These are phyloP conservation scores for Pelagomonas calceolata DNA, from an alignment of 108 stramenopile genomes.

Conservation along the genomic window DNA sequence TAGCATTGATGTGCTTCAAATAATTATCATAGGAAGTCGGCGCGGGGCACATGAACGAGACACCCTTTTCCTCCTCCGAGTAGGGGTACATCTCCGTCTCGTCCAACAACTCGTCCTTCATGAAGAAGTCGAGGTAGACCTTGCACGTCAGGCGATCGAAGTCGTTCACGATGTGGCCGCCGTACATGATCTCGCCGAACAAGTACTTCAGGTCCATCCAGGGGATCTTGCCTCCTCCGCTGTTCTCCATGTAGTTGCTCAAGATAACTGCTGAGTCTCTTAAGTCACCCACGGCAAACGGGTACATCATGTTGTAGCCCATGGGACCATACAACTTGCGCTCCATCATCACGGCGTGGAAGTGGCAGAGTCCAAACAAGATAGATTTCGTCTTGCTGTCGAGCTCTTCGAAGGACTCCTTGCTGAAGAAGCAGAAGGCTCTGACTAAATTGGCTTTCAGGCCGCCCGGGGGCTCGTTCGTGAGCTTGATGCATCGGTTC, in stretches of 20 bases:
- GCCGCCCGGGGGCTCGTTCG: conserved; percentile 81
- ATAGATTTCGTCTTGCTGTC: conserved; percentile 76
- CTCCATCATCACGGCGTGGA: conserved; percentile 83
- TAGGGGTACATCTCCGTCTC: conserved; percentile 82
- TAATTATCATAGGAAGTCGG: conserved; percentile 80
- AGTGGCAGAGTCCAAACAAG: conserved; percentile 78
- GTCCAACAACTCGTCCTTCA: conserved; percentile 81
- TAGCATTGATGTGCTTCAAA: conserved; percentile 69
- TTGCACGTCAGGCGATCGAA: conserved; percentile 77
- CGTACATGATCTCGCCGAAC: conserved; percentile 88
- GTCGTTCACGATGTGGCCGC: conserved; percentile 87
- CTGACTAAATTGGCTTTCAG: conserved; percentile 82
- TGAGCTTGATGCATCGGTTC: conserved; percentile 80
- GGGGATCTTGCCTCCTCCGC: conserved; percentile 72
- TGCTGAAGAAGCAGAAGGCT: conserved; percentile 69
- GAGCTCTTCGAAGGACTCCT: conserved; percentile 69
- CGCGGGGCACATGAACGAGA: conserved; percentile 62
- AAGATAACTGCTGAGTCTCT: conserved; percentile 70
- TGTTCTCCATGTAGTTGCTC: conserved; percentile 78
- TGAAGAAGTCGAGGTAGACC: conserved; percentile 75
- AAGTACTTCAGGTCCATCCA: conserved; percentile 83
- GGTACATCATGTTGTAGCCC: conserved; percentile 90
- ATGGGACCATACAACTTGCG: conserved; percentile 81
- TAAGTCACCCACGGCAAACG: conserved; percentile 76
- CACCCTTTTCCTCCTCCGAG: conserved; percentile 69